Evolutionary conservation across 805 yeast species (phyloP).

Genomic region (Trichomonascus vanleenenianus): DNA sequence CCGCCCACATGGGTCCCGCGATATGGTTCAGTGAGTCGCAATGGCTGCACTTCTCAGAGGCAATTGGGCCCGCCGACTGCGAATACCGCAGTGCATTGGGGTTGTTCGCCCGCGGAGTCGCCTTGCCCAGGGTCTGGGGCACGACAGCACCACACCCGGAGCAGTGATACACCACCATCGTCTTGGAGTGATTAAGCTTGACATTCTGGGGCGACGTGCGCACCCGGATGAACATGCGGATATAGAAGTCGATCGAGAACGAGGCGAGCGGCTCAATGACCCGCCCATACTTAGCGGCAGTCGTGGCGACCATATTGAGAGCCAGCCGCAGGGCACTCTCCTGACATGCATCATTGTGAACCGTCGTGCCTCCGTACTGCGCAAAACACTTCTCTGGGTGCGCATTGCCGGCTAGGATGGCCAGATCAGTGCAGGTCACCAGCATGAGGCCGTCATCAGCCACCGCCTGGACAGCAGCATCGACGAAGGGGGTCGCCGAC

Average conservation of each 20-base stretch:
- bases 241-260: constrained; percentile 86
- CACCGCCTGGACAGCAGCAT: constrained; percentile 80
- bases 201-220: constrained; percentile 73
- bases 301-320: constrained; percentile 60
- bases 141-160: constrained; percentile 74
- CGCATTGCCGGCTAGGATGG: constrained; percentile 90
- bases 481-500: constrained; percentile 92
- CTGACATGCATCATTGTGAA: constrained; percentile 81
- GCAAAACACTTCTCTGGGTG: constrained; percentile 97
- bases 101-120: constrained; percentile 16
- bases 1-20: constrained; percentile 97
- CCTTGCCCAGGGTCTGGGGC: constrained; percentile 69
- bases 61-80: constrained; percentile 58
- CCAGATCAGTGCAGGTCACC: constrained; percentile 94
- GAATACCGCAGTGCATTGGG: constrained; percentile 28
- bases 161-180: constrained; percentile 76
- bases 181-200: constrained; percentile 65
- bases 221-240: constrained; percentile 76
- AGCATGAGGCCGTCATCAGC: constrained; percentile 77
- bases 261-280: constrained; percentile 80
- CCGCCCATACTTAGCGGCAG: constrained; percentile 87
- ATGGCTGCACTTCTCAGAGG: constrained; percentile 48
- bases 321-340: constrained; percentile 89
- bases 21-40: constrained; percentile 68
- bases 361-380: constrained; percentile 84